Evolutionary conservation across 306 rosid species (phyloP), one percentile per base, ranked within the genome.

Genomic region (Gastrolobium bilobum): DNA sequence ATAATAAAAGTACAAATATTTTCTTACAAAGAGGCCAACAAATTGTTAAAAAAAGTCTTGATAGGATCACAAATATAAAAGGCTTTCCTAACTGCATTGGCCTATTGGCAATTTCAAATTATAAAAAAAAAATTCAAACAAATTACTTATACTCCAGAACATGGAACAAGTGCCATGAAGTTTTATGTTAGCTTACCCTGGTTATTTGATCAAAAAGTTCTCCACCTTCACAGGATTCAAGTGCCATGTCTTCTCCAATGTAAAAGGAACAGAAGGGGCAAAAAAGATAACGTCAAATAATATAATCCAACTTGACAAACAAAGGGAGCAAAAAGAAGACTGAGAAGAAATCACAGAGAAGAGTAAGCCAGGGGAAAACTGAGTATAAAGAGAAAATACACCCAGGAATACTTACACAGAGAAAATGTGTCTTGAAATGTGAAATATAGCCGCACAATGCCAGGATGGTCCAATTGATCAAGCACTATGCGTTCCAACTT

Each of bases 141-240:
- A 81, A 42, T 51, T 31, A 73, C 40, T 34, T 37, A 53, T 48
- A 74, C 68, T 39, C 74, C 73, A 52, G 79, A 66, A 72, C 50
- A 70, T 59, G 29, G 81, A 71, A 44, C 34, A 58, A 31, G 75
- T 53, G 50, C 42, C 56, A 43, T 68, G 15, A 75, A 42, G 52
- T 57, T 26, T 57, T 52, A 44, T 15, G 52, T 57, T 73, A 76
- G 84, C 98, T 90, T 88, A 96, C 99, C 96, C 98, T 92, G 79
- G 91, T 90, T 85, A 96, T 96, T 86, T 93, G 99, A 83, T 96
- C 99, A 88, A 96, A 96, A 79, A 96, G 99, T 63, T 96, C 99
- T 82, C 99, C 99, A 43, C 99, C 99, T 89, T 96, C 99, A 79
- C 99, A 96, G 78, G 99, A 96, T 79, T 96, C 99, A 80, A 96